Evolutionary conservation across 352 stramenopile genomes (phyloP), one percentile per base, ranked within the genome.

Genomic region (Globisporangium okanoganense): DNA sequence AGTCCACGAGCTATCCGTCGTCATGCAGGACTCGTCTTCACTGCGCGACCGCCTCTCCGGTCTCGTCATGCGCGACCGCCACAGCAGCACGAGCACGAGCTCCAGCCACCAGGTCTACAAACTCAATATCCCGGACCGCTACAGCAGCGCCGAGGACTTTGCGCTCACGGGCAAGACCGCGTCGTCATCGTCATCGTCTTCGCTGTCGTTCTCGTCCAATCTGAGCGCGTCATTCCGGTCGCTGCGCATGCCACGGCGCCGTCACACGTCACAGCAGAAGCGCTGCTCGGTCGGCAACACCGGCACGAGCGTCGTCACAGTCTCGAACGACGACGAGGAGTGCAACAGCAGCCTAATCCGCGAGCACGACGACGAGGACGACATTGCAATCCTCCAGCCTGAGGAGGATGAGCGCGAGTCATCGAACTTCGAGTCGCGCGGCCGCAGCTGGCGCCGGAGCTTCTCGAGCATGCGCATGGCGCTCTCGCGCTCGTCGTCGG

Each of bases 371-470:
- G 27, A 45, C 5, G 59, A 65, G n/a, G 59, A 65, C 20, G 59
- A 65, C 51, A 65, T 65, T 16, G 59, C 51, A 31, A 65, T 65
- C 20, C 59, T 65, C 41, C 59, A 65, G 59, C 59, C 50, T 0
- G 58, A 64, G 20, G 59, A 55, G 33, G 59, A 56, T n/a, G 20
- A 7, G 2, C 7, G 16, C 16, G 2, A 2, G 40, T 20, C 40
- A 5, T n/a, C 20, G 10, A 65, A 41, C n/a, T 22, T 50, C 9
- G 59, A 60, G 29, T 56, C 31, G 20, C 43, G 44, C 16, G 29
- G 33, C 5, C 40, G 20, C 14, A 51, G 52, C 51, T 65, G 59
- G 59, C 59, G 40, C 7, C 24, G 24, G 2, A 60, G 41, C 31
- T 47, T 65, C 29, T 65, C 59, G 16, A 59, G 20, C 40, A 43